Evolutionary conservation across 768 basidiomycete genomes (phyloP).

Genomic region (Suillus fuscotomentosus): DNA sequence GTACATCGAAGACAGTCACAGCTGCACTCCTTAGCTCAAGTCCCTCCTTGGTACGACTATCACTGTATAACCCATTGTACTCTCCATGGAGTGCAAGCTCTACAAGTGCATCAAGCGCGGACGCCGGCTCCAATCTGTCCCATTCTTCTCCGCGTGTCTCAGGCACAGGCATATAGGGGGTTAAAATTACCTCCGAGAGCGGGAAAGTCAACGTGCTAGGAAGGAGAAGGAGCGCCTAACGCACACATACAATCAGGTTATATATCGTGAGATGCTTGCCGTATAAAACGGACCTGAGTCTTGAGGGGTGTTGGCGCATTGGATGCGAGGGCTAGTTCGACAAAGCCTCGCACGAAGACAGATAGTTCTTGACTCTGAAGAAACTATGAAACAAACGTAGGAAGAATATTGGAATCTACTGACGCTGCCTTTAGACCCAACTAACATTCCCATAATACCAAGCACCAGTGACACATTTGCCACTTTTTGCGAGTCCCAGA

Average conservation of each 20-base stretch:
- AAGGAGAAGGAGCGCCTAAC: constrained; percentile 58
- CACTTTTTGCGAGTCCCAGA: constrained; percentile 94
- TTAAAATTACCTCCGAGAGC: constrained; percentile 64
- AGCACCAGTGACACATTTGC: constrained; percentile 77
- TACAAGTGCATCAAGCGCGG: constrained; percentile 80
- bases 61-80: constrained; percentile 66
- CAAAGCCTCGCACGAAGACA: constrained; percentile 69
- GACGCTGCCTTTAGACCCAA: constrained; percentile 70
- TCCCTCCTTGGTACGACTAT: constrained; percentile 59
- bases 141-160: constrained; percentile 90
- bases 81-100: constrained; percentile 87
- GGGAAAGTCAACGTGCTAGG: constrained; percentile 55
- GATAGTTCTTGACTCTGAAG: constrained; percentile 54
- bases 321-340: constrained; percentile 89
- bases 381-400: constrained; percentile 1
- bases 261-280: constrained; percentile 2
- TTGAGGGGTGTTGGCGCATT: constrained; percentile 89
- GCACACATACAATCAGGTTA: constrained; percentile 25
- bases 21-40: constrained; percentile 78
- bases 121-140: constrained; percentile 80
- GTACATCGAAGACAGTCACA: constrained; percentile 80
- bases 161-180: constrained; percentile 74
- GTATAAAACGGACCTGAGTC: constrained; percentile 58
- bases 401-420: constrained; percentile 26
- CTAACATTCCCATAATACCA: constrained; percentile 82